Conservation (phyloP, 441 rosid species). For the Populus tomentosa region DNA sequence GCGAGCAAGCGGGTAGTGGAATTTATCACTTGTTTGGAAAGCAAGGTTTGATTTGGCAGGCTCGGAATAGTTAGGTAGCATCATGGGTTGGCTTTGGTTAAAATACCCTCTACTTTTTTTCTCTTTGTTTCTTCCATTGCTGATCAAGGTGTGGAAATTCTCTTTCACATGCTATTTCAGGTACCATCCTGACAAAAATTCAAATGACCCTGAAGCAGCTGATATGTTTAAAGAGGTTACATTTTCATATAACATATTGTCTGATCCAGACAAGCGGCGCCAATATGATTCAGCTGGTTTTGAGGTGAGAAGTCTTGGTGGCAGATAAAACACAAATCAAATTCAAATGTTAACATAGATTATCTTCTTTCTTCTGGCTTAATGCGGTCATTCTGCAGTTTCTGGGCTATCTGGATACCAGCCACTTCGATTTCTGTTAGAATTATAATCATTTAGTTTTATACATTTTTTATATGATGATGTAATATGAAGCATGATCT, state of each 20-base stretch:
- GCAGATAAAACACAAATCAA: background rate
- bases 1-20: background rate
- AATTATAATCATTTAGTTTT: background rate
- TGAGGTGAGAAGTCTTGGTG: constrained; percentile 55
- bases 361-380: background rate
- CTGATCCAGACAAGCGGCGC: constrained; percentile 81
- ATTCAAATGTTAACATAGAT: constrained; percentile 1
- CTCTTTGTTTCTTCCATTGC: background rate
- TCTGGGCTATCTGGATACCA: background rate
- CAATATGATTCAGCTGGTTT: constrained; percentile 90
- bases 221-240: constrained; percentile 94
- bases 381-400: background rate
- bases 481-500: constrained; percentile 12
- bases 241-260: constrained; percentile 80
- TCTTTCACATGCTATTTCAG: constrained; percentile 35
- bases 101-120: background rate
- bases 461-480: background rate
- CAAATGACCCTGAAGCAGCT: constrained; percentile 84
- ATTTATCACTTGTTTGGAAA: no score
- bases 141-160: background rate
- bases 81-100: background rate
- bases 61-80: no score
- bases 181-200: constrained; percentile 98
- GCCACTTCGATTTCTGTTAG: background rate
- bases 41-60: no score